phyloP scores from a whole-genome alignment of 768 basidiomycete genomes.

The Kwoniella dendrophila region DNA sequence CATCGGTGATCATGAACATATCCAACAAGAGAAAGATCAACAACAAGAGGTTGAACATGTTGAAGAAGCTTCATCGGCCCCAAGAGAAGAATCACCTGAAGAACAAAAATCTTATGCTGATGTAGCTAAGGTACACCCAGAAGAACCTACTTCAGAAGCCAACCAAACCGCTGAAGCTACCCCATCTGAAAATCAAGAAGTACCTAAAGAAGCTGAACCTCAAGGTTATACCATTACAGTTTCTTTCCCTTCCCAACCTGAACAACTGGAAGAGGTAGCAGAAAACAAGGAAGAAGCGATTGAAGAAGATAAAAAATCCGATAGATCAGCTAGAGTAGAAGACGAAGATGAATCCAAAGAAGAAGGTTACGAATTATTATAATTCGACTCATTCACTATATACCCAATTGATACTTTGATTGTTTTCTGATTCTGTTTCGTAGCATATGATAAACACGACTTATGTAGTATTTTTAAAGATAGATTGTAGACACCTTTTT shows the following conservation, averaged over 20 bases:
- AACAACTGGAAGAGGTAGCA: background rate
- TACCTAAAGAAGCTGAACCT: background rate
- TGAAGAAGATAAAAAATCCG: slow-evolving; percentile 11
- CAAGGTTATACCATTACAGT: slow-evolving; percentile 17
- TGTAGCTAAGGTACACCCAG: background rate
- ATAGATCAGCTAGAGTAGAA: slow-evolving; percentile 15
- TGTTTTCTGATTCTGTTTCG: too few species aligned
- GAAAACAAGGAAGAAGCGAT: background rate
- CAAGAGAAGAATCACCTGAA: background rate
- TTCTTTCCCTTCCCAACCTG: slow-evolving; percentile 8
- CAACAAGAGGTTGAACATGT: slow-evolving; percentile 24
- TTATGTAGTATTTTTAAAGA: too few species aligned
- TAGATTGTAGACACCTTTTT: too few species aligned
- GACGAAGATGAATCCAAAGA: slow-evolving; percentile 22
- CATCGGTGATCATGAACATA: slow-evolving; percentile 29
- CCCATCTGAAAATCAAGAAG: background rate
- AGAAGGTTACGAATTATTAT: slow-evolving; percentile 26
- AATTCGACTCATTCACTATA: background rate
- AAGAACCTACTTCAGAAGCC: background rate
- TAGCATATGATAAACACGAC: background rate
- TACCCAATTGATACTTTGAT: too few species aligned
- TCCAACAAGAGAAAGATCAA: slow-evolving; percentile 7
- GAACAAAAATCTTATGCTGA: slow-evolving; percentile 16
- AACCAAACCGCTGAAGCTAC: background rate
- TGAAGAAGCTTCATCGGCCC: too few species aligned